phyloP scores from a whole-genome alignment of 176 grass and related monocot genomes.

The Oryza coarctata region DNA sequence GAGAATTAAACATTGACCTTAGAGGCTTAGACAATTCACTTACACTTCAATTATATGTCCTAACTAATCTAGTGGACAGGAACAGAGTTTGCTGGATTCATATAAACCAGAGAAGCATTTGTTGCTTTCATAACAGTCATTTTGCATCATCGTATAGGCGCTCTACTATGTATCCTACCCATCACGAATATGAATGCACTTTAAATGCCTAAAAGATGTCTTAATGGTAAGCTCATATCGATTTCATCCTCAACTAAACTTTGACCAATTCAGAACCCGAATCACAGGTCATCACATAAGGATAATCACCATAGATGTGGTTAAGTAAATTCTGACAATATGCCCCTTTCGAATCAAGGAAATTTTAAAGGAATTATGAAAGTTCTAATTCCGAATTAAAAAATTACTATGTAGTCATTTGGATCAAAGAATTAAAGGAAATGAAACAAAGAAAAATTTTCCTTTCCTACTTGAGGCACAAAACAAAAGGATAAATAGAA shows the following conservation, averaged over 20 bases:
- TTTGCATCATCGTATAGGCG: neutral
- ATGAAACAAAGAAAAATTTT: too few species aligned
- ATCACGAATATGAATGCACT: neutral
- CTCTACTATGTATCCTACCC: neutral
- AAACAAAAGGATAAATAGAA: too few species aligned
- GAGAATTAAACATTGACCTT: too few species aligned
- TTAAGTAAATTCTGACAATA: neutral
- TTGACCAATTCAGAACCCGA: neutral
- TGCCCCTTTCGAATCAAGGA: too few species aligned
- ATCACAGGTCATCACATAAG: neutral
- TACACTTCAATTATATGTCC: too few species aligned
- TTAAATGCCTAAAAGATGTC: neutral
- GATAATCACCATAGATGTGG: neutral
- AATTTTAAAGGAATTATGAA: too few species aligned
- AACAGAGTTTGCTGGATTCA: neutral
- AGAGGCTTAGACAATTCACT: too few species aligned
- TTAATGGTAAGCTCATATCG: neutral
- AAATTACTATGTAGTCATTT: too few species aligned
- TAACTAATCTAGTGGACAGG: neutral
- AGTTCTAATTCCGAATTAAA: too few species aligned
- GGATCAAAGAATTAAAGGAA: too few species aligned
- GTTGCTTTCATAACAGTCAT: neutral
- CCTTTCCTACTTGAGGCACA: too few species aligned
- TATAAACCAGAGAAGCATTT: neutral
- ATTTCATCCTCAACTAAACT: neutral